phyloP scores from a whole-genome alignment of 495 filamentous ascomycete genomes.

The Acidomyces sp. region DNA sequence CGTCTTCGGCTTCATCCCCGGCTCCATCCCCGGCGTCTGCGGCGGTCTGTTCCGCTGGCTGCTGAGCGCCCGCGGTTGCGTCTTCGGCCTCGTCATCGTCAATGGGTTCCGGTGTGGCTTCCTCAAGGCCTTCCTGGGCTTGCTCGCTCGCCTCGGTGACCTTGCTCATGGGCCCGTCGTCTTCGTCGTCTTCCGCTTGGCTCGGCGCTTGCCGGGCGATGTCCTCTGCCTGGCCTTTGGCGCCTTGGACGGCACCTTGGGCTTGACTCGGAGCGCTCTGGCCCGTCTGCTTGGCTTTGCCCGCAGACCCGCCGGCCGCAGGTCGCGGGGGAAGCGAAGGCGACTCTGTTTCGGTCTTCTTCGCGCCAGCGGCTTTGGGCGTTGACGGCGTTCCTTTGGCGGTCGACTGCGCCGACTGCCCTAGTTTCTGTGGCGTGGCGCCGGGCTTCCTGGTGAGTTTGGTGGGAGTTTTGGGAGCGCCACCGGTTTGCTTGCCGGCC shows the following conservation, averaged over 20 bases:
- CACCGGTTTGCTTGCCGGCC: conserved; percentile 31
- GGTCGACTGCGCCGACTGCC: conserved; percentile 21
- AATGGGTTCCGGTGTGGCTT: conserved; percentile 28
- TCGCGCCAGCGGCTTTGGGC: conserved; percentile 19
- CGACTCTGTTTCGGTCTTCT: conserved; percentile 24
- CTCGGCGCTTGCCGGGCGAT: conserved; percentile 22
- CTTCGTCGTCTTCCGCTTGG: conserved; percentile 19
- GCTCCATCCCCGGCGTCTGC: conserved; percentile 20
- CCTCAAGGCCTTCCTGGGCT: conserved; percentile 23
- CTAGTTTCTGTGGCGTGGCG: conserved; percentile 31
- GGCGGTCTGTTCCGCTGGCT: conserved; percentile 24
- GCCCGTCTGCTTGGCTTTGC: conserved; percentile 16
- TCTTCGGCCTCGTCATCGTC: conserved; percentile 25
- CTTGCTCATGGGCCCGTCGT: conserved; percentile 24
- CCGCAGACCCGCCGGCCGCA: conserved; percentile 19
- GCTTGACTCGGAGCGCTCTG: conserved; percentile 10
- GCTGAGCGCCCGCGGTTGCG: conserved; percentile 17
- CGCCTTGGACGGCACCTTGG: conserved; percentile 17
- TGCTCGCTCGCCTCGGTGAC: conserved; percentile 26
- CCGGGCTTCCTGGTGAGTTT: conserved; percentile 39
- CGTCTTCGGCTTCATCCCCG: conserved; percentile 20
- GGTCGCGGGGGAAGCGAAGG: conserved; percentile 27
- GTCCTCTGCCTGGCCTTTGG: conserved; percentile 17
- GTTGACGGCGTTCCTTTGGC: conserved; percentile 21
- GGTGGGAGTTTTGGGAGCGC: conserved; percentile 36